Evolutionary conservation across 1,284 basidiomycete genomes (phyloP), one percentile per base, ranked within the genome.

Genomic region (Tetrapyrgos nigripes): DNA sequence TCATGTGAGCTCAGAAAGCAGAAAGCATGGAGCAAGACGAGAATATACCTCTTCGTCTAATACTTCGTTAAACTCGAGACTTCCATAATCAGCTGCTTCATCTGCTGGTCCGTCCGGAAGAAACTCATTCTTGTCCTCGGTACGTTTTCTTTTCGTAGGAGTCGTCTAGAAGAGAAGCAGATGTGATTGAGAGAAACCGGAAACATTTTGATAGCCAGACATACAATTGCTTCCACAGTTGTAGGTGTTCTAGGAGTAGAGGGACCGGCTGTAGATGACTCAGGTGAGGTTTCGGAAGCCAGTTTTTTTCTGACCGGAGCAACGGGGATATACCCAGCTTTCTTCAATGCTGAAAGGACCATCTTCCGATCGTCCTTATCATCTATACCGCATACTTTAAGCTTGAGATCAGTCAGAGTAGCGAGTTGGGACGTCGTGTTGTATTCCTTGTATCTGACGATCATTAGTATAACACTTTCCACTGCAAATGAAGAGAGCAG

Each of bases 291-390:
- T 17, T 50, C 28, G 5, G 48, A 21, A 21, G 37, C 35, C 45
- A 59, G 37, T 45, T 31, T 49, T 17, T 43, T 49, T 28, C 50
- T 35, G 33, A 35, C 40, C 28, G 46, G 26, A 10, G 10, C 26
- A 11, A 44, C 14, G 6, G 48, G 62, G 19, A 74, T 73, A 72
- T 84, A 86, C 21, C 87, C 88, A 21, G 83, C 83, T 66, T 87
- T 89, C 57, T 83, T 84, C 29, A 94, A 63, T 2, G 92, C 89
- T 45, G 78, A 72, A 45, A 91, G 71, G 11, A 91, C 77, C 6
- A 81, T 73, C 67, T 84, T 90, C 28, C 92, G 77, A 57, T 86
- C 79, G 11, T 93, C 91, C 68, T 92, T 91, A 62, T 86, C 85
- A 4, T 82, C 77, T 24, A 95, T 65, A 1, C 88, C 86, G 10